These are phyloP conservation scores for Nannochloropsis gaditana DNA, from an alignment of 108 stramenopile species.

Conservation along the genomic window DNA sequence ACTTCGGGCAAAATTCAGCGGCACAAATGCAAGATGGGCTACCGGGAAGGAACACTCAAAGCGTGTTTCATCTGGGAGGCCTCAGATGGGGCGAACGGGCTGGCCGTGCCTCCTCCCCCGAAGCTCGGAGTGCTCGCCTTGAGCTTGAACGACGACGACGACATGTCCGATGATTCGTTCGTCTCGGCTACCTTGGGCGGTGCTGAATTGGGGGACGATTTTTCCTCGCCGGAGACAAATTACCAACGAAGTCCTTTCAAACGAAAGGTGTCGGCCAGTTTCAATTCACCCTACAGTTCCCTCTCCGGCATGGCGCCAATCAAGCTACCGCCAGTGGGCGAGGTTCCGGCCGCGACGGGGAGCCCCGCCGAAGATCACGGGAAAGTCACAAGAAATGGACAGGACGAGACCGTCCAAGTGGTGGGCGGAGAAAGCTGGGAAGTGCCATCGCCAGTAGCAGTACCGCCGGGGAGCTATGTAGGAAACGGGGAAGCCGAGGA, in stretches of 20 bases:
- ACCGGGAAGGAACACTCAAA: conserved; percentile 38
- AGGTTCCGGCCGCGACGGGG: not conserved
- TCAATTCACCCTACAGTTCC: not conserved
- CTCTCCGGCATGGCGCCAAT: not conserved
- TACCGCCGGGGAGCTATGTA: not conserved
- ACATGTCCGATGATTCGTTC: not conserved
- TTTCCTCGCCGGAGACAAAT: not conserved
- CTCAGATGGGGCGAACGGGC: not conserved
- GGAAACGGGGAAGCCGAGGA: not conserved
- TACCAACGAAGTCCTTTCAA: not conserved
- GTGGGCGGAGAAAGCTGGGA: not conserved
- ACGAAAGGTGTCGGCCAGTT: not conserved
- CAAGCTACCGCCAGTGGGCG: not conserved
- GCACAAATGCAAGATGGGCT: conserved; percentile 64
- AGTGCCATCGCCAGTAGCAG: not conserved
- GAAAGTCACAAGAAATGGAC: too few species aligned
- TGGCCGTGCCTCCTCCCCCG: not conserved
- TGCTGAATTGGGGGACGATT: not conserved
- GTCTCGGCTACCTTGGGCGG: not conserved
- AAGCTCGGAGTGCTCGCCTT: not conserved
- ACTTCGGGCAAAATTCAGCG: conserved; percentile 97
- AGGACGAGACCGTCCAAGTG: not conserved
- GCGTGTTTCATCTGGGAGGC: conserved; percentile 12
- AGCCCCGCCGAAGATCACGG: not conserved
- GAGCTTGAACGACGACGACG: conserved; percentile 13